These are phyloP conservation scores for Dimargaris verticillata DNA, from an alignment of 192 early-diverging fungal genomes.

Conservation along the genomic window DNA sequence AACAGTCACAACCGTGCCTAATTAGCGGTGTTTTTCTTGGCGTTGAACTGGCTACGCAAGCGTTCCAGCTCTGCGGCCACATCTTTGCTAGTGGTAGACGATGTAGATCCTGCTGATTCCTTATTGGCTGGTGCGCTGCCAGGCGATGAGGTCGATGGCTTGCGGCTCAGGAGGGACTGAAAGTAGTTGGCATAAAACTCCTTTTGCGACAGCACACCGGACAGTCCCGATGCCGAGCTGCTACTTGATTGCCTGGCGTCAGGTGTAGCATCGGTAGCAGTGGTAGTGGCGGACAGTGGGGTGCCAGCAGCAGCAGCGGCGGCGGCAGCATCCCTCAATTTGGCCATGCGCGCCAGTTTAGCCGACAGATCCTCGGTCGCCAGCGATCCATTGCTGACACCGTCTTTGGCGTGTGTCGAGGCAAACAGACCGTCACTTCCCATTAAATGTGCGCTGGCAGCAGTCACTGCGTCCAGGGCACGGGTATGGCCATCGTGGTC, in stretches of 20 bases:
- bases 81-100: slow-evolving; percentile 16
- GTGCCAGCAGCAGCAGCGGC: background rate
- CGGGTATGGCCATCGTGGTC: slow-evolving; percentile 11
- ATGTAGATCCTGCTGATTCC: slow-evolving; percentile 13
- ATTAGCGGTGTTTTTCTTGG: slow-evolving; percentile 11
- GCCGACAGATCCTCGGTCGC: background rate
- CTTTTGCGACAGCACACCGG: slow-evolving; percentile 27
- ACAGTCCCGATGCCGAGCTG: background rate
- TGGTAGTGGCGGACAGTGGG: background rate
- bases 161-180: slow-evolving; percentile 61
- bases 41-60: slow-evolving; percentile 25
- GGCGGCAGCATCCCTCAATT: background rate
- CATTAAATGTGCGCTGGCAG: background rate
- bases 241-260: background rate
- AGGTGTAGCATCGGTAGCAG: background rate
- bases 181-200: slow-evolving; percentile 83
- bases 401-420: slow-evolving; percentile 4
- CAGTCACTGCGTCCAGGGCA: slow-evolving; percentile 15
- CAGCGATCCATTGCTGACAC: background rate
- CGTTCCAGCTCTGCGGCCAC: slow-evolving; percentile 26
- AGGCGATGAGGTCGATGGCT: slow-evolving; percentile 21
- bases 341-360: background rate
- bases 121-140: slow-evolving; percentile 19
- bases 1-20: too few relatives aligned
- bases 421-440: background rate